Evolutionary conservation across 345 rosid species (phyloP).

Genomic region (Psidium guajava): DNA sequence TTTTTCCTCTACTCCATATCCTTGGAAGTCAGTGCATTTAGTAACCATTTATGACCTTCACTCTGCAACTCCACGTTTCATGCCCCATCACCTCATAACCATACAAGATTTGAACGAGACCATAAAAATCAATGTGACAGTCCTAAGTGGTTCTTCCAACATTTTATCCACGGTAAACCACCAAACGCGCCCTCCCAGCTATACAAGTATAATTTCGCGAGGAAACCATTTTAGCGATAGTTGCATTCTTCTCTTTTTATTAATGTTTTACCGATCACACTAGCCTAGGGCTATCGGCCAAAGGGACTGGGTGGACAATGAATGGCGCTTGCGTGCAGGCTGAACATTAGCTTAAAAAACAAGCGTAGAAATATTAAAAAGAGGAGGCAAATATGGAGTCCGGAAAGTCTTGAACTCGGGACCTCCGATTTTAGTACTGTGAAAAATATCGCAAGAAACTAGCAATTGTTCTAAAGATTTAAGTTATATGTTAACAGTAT

Average conservation of each 20-base stretch:
- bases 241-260: background rate
- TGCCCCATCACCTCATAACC: background rate
- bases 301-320: background rate
- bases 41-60: background rate
- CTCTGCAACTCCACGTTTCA: background rate
- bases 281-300: background rate
- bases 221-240: background rate
- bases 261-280: background rate
- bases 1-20: background rate
- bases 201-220: background rate
- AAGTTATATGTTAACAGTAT: background rate
- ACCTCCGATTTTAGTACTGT: background rate
- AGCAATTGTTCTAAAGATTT: background rate
- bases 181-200: background rate
- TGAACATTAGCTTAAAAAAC: background rate
- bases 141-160: background rate
- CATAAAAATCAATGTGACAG: background rate
- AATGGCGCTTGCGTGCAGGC: background rate
- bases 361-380: rapidly evolving
- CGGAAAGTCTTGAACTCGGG: background rate
- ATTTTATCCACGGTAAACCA: background rate
- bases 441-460: background rate
- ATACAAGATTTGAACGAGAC: background rate
- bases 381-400: background rate
- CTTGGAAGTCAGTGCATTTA: background rate